These are phyloP conservation scores for Macrophomina pseudophaseolina DNA, from an alignment of 2,329 filamentous ascomycete genomes.

Conservation along the genomic window DNA sequence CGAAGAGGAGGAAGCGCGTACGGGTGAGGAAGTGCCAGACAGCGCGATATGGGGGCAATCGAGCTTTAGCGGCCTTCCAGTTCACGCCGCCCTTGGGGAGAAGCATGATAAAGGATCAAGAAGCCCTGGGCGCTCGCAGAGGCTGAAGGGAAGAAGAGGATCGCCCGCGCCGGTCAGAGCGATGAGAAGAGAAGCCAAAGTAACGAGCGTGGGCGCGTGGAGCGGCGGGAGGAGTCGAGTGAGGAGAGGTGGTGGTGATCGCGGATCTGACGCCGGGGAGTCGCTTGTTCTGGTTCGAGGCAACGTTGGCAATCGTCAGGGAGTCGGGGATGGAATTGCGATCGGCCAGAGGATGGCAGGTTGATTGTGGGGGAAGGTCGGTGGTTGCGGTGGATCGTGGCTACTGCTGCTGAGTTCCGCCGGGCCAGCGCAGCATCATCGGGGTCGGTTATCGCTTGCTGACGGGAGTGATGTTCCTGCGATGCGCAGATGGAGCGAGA, in stretches of 20 bases:
- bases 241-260: conserved; percentile 17
- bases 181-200: conserved; percentile 19
- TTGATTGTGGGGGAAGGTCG: background rate
- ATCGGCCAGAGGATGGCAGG: conserved; percentile 4
- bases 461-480: background rate
- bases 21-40: conserved; percentile 67
- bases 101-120: conserved; percentile 66
- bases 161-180: conserved; percentile 32
- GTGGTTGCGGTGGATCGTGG: conserved; percentile 12
- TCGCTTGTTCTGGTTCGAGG: conserved; percentile 3
- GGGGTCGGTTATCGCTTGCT: conserved; percentile 7
- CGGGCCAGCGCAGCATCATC: conserved; percentile 22
- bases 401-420: conserved; percentile 9
- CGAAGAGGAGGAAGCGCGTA: conserved; percentile 76
- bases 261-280: conserved; percentile 6
- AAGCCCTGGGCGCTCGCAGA: conserved; percentile 17
- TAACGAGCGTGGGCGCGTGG: conserved; percentile 26
- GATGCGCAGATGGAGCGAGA: conserved; percentile 15
- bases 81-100: conserved; percentile 86
- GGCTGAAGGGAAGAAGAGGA: conserved; percentile 27
- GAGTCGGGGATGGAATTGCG: conserved; percentile 12
- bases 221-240: conserved; percentile 8
- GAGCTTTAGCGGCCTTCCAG: conserved; percentile 87
- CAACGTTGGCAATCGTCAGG: conserved; percentile 20
- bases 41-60: conserved; percentile 77